Conservation (phyloP, 1,284 basidiomycete genomes). For the Mycena citricolor region DNA sequence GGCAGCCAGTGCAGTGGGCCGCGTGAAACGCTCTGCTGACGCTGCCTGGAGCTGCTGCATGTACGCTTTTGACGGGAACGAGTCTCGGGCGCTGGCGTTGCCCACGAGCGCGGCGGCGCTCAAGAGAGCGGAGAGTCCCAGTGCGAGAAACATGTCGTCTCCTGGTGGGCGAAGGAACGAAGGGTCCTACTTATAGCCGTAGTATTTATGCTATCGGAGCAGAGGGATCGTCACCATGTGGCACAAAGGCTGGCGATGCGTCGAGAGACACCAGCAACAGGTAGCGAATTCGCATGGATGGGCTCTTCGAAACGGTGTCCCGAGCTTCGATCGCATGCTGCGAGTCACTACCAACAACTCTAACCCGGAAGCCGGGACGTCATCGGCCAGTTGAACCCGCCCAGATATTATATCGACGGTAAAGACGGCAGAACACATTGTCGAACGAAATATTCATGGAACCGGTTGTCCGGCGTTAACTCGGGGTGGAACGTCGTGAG, state of each 20-base stretch:
- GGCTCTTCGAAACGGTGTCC: too few relatives aligned
- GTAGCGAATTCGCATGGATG: too few relatives aligned
- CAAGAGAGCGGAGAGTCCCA: slow-evolving; percentile 21
- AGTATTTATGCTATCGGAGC: slow-evolving; percentile 24
- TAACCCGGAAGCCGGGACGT: too few relatives aligned
- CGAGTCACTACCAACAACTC: too few relatives aligned
- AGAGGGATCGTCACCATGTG: slow-evolving; percentile 12
- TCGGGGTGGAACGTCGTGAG: slow-evolving; percentile 96
- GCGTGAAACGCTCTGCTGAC: slow-evolving; percentile 42
- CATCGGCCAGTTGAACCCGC: too few relatives aligned
- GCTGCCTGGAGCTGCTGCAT: slow-evolving; percentile 39
- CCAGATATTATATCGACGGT: too few relatives aligned
- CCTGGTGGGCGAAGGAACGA: neutral
- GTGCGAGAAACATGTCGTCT: slow-evolving; percentile 16
- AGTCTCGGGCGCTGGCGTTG: slow-evolving; percentile 25
- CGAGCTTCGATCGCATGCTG: too few relatives aligned
- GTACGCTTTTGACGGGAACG: slow-evolving; percentile 37
- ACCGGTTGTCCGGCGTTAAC: slow-evolving; percentile 82
- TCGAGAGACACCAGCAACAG: too few relatives aligned
- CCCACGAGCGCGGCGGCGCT: slow-evolving; percentile 10
- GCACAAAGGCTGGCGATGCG: too few relatives aligned
- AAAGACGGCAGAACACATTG: slow-evolving; percentile 51
- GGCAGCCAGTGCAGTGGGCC: slow-evolving; percentile 25
- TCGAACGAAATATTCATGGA: slow-evolving; percentile 85
- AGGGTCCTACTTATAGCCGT: neutral